Evolutionary conservation across 495 filamentous ascomycete genomes (phyloP).

Genomic region (Xylaria flabelliformis): DNA sequence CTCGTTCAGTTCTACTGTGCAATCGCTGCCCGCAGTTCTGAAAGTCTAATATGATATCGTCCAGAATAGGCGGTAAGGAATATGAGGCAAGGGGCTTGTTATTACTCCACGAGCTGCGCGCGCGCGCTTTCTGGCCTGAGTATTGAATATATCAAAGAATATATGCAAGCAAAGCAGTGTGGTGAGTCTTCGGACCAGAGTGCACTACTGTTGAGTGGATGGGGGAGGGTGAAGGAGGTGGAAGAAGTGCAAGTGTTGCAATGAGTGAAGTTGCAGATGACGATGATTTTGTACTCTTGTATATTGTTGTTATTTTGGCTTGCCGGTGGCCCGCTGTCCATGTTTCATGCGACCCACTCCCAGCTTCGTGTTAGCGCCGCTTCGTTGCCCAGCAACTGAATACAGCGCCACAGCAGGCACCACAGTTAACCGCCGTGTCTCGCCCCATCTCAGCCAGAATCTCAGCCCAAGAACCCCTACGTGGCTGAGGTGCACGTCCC

Average conservation of each 20-base stretch:
- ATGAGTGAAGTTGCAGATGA: constrained; percentile 29
- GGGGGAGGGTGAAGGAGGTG: constrained; percentile 18
- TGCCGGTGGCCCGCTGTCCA: constrained; percentile 21
- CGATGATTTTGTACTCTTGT: constrained; percentile 44
- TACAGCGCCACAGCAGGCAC: constrained; percentile 9
- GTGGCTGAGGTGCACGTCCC: too few relatives aligned
- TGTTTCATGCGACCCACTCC: constrained; percentile 36
- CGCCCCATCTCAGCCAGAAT: constrained; percentile 3
- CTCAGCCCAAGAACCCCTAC: not conserved
- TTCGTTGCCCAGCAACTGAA: constrained; percentile 40
- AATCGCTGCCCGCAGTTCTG: not conserved
- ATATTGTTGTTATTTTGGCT: constrained; percentile 44
- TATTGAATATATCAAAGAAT: not conserved
- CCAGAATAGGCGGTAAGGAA: not conserved
- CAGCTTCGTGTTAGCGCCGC: constrained; percentile 20
- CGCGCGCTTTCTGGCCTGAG: not conserved
- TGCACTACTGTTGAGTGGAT: not conserved
- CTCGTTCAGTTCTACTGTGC: not conserved
- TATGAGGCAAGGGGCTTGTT: constrained; percentile 1
- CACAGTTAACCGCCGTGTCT: not conserved
- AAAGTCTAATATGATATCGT: not conserved
- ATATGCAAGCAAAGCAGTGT: not conserved
- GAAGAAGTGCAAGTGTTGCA: constrained; percentile 21
- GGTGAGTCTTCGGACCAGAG: not conserved
- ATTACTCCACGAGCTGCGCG: not conserved